A percentile compares a stretch with the other conserved stretches of the same genome.
phyloP scores from a whole-genome alignment of 331 rosid species.

The Phaseolus coccineus region DNA sequence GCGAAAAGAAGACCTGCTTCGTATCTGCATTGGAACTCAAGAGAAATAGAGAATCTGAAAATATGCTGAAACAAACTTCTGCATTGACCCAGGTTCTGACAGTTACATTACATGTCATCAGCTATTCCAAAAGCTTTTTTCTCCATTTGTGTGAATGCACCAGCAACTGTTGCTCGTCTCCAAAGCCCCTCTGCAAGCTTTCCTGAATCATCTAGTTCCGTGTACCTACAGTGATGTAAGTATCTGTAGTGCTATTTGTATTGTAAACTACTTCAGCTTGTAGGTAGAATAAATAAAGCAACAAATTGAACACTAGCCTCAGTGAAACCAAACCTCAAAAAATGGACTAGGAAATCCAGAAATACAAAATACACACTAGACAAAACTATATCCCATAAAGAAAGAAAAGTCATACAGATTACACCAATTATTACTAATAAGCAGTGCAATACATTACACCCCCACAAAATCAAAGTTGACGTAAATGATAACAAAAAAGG shows the following conservation, averaged over 20 bases:
- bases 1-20: conserved; percentile 96
- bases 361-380: background rate
- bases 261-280: conserved; percentile 23
- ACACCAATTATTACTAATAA: background rate
- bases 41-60: conserved; percentile 15
- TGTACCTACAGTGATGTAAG: conserved; percentile 59
- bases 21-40: conserved; percentile 63
- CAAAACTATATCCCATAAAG: background rate
- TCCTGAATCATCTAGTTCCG: conserved; percentile 60
- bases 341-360: conserved; percentile 24
- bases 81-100: conserved; percentile 40
- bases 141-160: conserved; percentile 79
- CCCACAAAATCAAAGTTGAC: conserved; percentile 2
- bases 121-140: conserved; percentile 94
- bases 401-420: background rate
- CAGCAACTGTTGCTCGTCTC: conserved; percentile 83
- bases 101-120: conserved; percentile 94
- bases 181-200: conserved; percentile 85
- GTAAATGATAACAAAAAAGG: background rate
- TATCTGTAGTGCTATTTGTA: conserved; percentile 37
- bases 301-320: conserved; percentile 11
- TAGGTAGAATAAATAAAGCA: conserved; percentile 15
- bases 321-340: background rate
- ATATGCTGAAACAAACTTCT: conserved; percentile 42
- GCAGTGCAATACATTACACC: conserved; percentile 11